phyloP scores from a whole-genome alignment of 306 rosid species.

The Cercis canadensis region DNA sequence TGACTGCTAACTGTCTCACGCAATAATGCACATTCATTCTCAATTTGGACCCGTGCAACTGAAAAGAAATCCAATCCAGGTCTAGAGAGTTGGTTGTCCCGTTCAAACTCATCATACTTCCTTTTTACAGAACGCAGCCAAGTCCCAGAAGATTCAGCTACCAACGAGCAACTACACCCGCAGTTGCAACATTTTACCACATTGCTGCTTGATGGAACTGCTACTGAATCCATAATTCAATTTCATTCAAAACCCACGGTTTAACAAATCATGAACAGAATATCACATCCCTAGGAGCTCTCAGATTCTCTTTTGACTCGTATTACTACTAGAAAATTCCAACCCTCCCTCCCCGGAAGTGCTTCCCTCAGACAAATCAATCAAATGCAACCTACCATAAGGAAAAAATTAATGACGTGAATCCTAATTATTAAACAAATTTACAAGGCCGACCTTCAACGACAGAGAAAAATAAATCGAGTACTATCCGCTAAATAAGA shows the following conservation, averaged over 20 bases:
- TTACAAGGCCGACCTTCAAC: background rate
- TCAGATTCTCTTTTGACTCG: conserved; percentile 28
- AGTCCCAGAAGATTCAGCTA: conserved; percentile 52
- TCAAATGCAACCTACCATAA: conserved; percentile 45
- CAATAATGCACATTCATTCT: conserved; percentile 76
- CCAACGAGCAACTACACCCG: conserved; percentile 62
- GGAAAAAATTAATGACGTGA: conserved; percentile 11
- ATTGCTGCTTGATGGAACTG: conserved; percentile 55
- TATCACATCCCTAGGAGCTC: conserved; percentile 10
- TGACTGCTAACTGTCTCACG: conserved; percentile 85
- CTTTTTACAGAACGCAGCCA: conserved; percentile 91
- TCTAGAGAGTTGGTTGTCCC: conserved; percentile 46
- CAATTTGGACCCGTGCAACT: conserved; percentile 68
- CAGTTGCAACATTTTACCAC: conserved; percentile 69
- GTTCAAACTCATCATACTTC: conserved; percentile 73
- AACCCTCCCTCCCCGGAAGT: conserved; percentile 34
- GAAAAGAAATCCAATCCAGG: conserved; percentile 47
- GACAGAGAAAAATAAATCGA: too few relatives aligned
- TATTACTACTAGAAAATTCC: conserved; percentile 37
- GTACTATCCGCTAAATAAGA: conserved; percentile 2
- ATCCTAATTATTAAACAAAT: conserved; percentile 20
- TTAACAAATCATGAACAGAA: conserved; percentile 30
- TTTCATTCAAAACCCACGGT: conserved; percentile 35
- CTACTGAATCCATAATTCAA: conserved; percentile 65
- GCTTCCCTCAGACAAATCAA: conserved; percentile 46